Percentiles rank a stretch among this genome's conserved stretches.
Evolutionary conservation across 2,329 filamentous ascomycete genomes (phyloP).

Genomic region (Penicillium occitanis): DNA sequence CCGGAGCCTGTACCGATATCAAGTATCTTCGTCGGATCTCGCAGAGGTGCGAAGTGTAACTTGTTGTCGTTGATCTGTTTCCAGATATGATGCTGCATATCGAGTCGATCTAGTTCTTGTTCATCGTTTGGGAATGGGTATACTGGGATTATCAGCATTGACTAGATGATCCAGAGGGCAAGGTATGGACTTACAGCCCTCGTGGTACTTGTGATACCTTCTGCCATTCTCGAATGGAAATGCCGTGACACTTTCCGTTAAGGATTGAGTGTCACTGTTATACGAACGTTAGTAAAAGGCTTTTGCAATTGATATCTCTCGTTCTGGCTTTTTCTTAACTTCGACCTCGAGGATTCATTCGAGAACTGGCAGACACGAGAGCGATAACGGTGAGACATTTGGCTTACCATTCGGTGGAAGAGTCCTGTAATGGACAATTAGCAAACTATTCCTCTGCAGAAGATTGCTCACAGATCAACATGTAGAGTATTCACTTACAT

Average conservation of each 20-base stretch:
- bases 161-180: background rate
- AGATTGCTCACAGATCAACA: background rate
- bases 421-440: constrained; percentile 17
- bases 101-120: constrained; percentile 55
- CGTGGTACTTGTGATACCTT: constrained; percentile 48
- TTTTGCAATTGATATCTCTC: background rate
- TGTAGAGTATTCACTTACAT: constrained; percentile 16
- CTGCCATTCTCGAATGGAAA: constrained; percentile 46
- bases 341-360: background rate
- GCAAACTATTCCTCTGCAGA: background rate
- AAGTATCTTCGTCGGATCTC: constrained; percentile 50
- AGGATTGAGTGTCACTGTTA: constrained; percentile 42
- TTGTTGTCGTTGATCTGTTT: constrained; percentile 47
- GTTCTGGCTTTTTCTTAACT: background rate
- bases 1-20: constrained; percentile 63
- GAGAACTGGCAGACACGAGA: background rate
- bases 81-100: constrained; percentile 57
- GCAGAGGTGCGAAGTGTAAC: constrained; percentile 50
- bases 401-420: constrained; percentile 22
- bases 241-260: constrained; percentile 46
- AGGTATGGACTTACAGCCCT: constrained; percentile 38
- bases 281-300: constrained; percentile 12
- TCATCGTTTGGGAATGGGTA: constrained; percentile 55
- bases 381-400: background rate
- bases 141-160: constrained; percentile 26